phyloP scores from a whole-genome alignment of 2,329 filamentous ascomycete genomes.

The Apiospora phragmitis region DNA sequence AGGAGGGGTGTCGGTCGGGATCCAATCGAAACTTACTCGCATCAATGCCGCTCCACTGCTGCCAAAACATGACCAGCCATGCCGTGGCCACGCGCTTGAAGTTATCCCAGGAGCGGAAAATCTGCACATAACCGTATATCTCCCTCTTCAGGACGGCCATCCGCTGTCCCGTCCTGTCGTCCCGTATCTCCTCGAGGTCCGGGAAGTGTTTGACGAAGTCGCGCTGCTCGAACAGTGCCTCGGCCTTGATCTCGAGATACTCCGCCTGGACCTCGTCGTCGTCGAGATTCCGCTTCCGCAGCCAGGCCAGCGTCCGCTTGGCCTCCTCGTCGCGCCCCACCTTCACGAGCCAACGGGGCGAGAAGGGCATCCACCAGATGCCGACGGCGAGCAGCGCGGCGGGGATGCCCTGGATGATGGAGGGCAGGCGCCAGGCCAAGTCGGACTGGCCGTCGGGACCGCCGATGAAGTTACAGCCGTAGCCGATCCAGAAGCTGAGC shows the following conservation, averaged over 20 bases:
- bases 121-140: slow-evolving; percentile 48
- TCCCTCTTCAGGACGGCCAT: slow-evolving; percentile 44
- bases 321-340: slow-evolving; percentile 49
- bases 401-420: slow-evolving; percentile 29
- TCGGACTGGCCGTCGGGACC: slow-evolving; percentile 22
- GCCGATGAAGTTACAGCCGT: slow-evolving; percentile 35
- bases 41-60: slow-evolving; percentile 39
- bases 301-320: slow-evolving; percentile 44
- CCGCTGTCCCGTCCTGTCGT: slow-evolving; percentile 34
- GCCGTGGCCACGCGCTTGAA: slow-evolving; percentile 48
- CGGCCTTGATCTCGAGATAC: slow-evolving; percentile 49
- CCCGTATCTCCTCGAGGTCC: slow-evolving; percentile 28
- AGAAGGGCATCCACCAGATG: slow-evolving; percentile 48
- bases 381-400: slow-evolving; percentile 31
- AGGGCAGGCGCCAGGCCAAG: slow-evolving; percentile 32
- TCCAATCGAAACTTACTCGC: slow-evolving; percentile 10
- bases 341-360: slow-evolving; percentile 53
- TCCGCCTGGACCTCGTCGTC: slow-evolving; percentile 54
- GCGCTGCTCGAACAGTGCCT: slow-evolving; percentile 52
- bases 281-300: slow-evolving; percentile 47
- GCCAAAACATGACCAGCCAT: slow-evolving; percentile 56
- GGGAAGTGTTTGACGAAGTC: slow-evolving; percentile 31
- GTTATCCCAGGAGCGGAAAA: slow-evolving; percentile 46
- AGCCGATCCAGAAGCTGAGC: slow-evolving; percentile 28
- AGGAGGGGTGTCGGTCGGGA: background rate